Base-by-base conservation (phyloP, 257 asterid species). In the Nicotiana tomentosiformis region DNA sequence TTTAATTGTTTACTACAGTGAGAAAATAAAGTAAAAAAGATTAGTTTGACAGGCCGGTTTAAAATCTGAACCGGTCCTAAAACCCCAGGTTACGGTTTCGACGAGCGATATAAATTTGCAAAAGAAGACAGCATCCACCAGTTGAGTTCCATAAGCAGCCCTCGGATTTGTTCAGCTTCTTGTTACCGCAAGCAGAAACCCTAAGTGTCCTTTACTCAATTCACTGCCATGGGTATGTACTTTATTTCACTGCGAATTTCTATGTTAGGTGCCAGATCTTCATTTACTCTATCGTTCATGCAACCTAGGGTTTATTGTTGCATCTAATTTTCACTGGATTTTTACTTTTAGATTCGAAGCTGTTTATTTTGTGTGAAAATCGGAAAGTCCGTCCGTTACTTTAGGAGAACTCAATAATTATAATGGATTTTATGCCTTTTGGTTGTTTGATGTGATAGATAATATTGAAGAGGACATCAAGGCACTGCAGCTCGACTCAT, bases 381-480 rank as follows among this genome's bases (percentile, higher is more conserved):
- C 43, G 23, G 23, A 49, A 14, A 46, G 15, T 74, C 14, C 8
- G 18, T 70, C 7, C 51, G 3, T n/a, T 58, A 58, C 8, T 18
- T 18, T 18, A 17, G 65, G 23, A 58, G 26, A 58, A 58, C 26
- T 58, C 29, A 58, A 5, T 58, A 18, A 17, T 18, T 58, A 7
- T 58, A 49, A 80, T 62, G 83, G 5, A 43, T 14, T 26, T 46
- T n/a, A 23, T 49, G 23, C 30, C 18, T 15, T 58, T 67, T 46
- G 61, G 43, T 65, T 35, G 67, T 55, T 39, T 61, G 32, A 12
- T 39, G 77, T 70, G 86, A 53, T 62, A 94, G 98, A 91, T 83
- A 92, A 91, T 83, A 92, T 95, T 81, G 98, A 88, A 86, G 98
- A 93, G 84, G 98, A 95, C 43, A 93, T 95, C 90, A 95, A 91